Base-by-base conservation (phyloP, 208 protist genomes). In the Herpetomonas tarakana region DNA sequence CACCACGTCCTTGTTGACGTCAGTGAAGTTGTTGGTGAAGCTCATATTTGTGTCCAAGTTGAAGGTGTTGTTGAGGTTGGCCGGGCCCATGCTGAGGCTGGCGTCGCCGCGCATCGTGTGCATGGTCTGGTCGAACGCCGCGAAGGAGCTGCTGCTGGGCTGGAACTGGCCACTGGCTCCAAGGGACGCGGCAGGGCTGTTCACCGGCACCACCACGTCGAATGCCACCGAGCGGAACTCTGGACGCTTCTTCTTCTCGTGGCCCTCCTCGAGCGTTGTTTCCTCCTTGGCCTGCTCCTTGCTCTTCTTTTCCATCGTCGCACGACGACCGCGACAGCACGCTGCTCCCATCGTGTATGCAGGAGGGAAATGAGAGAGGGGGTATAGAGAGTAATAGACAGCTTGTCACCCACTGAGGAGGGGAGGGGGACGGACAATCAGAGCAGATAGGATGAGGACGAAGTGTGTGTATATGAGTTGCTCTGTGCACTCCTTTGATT, bases 1-100 rank as follows among this genome's bases (percentile, higher is more conserved):
- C 52, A 93, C 69, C 3, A 71, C 66, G 22, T 29, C 65, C 30
- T 71, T 55, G 44, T 81, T 66, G 24, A 93, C 83, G 27, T 87
- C 76, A 53, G 57, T 54, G 52, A 85, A 74, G 58, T 76, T 78
- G 64, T 93, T 93, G 14, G 86, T 90, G 52, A 93, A 83, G 56
- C 75, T 86, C 68, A 86, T 78, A 52, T 71, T 81, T 52, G 62
- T 65, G 41, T 78, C 65, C 1, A 78, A 35, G 28, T 59, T 57
- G 46, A 59, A 57, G 47, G 29, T 31, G 52, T 18, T 52, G 49
- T 47, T 65, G 28, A 53, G 46, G 35, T 60, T 60, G 18, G 31
- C 27, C 1, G 54, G 11, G 26, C 28, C 30, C 14, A 78, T 57
- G 60, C 67, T 80, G 16, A 27, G 52, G 46, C 45, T 44, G 14